A percentile compares a stretch with the other conserved stretches of the same genome.
These are phyloP conservation scores for Hemisphaericaspora lyxosophila DNA, from an alignment of 1,139 yeast genomes.

Conservation along the genomic window DNA sequence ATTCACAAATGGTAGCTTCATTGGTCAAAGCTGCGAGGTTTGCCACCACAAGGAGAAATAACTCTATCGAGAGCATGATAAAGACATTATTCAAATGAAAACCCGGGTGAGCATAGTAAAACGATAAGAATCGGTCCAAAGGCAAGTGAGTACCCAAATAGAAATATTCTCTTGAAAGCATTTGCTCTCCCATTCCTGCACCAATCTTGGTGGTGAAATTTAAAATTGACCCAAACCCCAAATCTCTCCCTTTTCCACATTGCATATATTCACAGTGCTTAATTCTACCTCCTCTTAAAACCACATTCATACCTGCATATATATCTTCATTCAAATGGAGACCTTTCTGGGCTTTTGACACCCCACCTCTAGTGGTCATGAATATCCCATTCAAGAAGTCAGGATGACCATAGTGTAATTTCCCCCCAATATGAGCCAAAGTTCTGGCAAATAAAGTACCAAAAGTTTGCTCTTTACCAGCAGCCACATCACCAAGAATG, in stretches of 20 bases:
- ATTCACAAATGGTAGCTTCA: slow-evolving; percentile 48
- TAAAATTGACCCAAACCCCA: slow-evolving; percentile 54
- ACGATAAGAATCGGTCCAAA: slow-evolving; percentile 50
- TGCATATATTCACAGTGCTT: slow-evolving; percentile 58
- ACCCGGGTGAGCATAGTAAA: slow-evolving; percentile 58
- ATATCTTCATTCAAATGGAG: slow-evolving; percentile 57
- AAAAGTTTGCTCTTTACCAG: slow-evolving; percentile 59
- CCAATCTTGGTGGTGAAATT: slow-evolving; percentile 58
- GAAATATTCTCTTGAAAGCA: slow-evolving; percentile 53
- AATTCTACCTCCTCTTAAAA: slow-evolving; percentile 52
- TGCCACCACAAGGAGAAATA: slow-evolving; percentile 46
- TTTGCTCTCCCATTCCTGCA: slow-evolving; percentile 61
- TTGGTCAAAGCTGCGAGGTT: slow-evolving; percentile 49
- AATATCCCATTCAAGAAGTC: slow-evolving; percentile 50
- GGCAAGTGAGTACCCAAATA: slow-evolving; percentile 51
- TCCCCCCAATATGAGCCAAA: slow-evolving; percentile 55
- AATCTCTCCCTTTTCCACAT: slow-evolving; percentile 58
- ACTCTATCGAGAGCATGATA: slow-evolving; percentile 47
- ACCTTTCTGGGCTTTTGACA: slow-evolving; percentile 56
- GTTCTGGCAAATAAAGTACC: slow-evolving; percentile 58
- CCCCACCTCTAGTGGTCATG: slow-evolving; percentile 58
- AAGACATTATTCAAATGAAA: slow-evolving; percentile 55
- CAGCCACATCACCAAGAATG: slow-evolving; percentile 55
- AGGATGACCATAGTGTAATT: slow-evolving; percentile 58
- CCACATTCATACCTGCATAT: slow-evolving; percentile 57